Evolutionary conservation across 2,329 filamentous ascomycete species (phyloP).

Genomic region (Colletotrichum sp.): DNA sequence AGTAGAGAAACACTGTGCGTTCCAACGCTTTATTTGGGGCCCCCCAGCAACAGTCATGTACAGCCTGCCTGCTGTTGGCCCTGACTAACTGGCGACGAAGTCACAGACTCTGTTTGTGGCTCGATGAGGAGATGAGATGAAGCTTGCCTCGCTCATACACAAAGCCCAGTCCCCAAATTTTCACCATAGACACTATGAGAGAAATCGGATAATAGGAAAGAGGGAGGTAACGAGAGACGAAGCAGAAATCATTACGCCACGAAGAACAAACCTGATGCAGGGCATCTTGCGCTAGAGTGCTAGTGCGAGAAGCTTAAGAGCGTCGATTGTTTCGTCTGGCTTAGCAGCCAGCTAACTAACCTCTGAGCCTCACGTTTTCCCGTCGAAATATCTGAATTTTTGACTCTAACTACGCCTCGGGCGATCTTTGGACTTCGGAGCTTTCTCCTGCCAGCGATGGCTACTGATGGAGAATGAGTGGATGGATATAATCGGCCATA

Average conservation of each 20-base stretch:
- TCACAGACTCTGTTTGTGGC: neutral
- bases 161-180: neutral
- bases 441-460: neutral
- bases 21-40: neutral
- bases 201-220: neutral
- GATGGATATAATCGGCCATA: neutral
- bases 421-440: neutral
- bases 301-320: neutral
- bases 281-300: neutral
- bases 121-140: neutral
- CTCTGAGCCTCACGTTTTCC: neutral
- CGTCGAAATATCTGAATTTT: neutral
- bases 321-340: slow-evolving; percentile 1
- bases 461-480: neutral
- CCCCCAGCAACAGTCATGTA: neutral
- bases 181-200: neutral
- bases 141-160: neutral
- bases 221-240: neutral
- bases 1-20: neutral
- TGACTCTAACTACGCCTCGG: neutral
- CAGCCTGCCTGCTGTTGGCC: neutral
- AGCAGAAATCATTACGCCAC: neutral
- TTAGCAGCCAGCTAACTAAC: neutral
- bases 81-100: neutral
- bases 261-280: neutral